phyloP scores from a whole-genome alignment of 441 rosid species.

The Raphanus hybrid region DNA sequence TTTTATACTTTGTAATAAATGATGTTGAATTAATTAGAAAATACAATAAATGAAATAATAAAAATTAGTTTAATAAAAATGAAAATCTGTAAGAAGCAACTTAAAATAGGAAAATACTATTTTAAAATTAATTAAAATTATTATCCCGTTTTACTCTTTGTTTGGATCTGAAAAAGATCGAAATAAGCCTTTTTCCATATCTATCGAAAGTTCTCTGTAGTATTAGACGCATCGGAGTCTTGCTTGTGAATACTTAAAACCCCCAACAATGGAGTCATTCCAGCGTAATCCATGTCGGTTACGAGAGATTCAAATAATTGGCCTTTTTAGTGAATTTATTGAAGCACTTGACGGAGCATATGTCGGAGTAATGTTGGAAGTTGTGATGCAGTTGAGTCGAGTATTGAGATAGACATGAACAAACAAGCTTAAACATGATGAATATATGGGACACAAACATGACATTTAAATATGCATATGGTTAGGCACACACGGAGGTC shows the following conservation, averaged over 20 bases:
- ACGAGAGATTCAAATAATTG: background rate
- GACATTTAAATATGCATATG: background rate
- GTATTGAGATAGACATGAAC: background rate
- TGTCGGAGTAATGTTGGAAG: background rate
- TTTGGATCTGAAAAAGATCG: no score
- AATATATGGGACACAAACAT: background rate
- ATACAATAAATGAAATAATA: no score
- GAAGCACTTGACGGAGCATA: background rate
- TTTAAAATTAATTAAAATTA: no score
- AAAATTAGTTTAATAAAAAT: no score
- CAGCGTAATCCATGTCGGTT: background rate
- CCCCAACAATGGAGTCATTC: background rate
- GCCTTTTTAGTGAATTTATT: background rate
- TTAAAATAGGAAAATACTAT: no score
- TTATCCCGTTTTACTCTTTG: no score
- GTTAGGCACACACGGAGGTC: background rate
- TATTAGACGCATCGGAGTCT: background rate
- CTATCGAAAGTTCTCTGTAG: background rate
- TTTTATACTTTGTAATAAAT: no score
- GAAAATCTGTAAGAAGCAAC: no score
- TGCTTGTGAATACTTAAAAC: background rate
- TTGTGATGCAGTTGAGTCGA: background rate
- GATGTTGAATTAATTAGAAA: no score
- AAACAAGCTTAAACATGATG: background rate
- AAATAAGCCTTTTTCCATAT: no score